Percentiles rank a stretch among this genome's conserved stretches.
phyloP scores from a whole-genome alignment of 2,329 filamentous ascomycete species.

The Trichoderma aggressivum region DNA sequence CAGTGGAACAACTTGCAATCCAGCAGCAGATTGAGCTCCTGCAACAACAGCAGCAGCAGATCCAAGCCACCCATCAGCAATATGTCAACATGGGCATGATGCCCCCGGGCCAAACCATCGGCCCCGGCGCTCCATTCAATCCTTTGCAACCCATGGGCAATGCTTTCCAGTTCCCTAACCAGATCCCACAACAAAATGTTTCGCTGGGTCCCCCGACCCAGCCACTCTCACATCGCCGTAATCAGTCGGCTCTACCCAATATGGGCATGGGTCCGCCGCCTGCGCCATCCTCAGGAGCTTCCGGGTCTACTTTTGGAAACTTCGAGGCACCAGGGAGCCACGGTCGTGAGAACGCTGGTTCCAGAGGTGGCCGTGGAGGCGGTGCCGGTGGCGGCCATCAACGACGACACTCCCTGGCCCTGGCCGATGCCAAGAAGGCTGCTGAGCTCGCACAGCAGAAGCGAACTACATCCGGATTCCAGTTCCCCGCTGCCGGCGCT shows the following conservation, averaged over 20 bases:
- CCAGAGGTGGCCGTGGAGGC: slow-evolving; percentile 66
- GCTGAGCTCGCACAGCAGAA: slow-evolving; percentile 97
- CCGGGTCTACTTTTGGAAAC: slow-evolving; percentile 74
- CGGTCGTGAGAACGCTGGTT: slow-evolving; percentile 40
- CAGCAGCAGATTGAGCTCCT: slow-evolving; percentile 97
- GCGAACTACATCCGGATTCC: slow-evolving; percentile 87
- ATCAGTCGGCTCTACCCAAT: slow-evolving; percentile 93
- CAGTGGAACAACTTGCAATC: slow-evolving; percentile 96
- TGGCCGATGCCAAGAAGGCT: slow-evolving; percentile 96
- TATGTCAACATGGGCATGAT: slow-evolving; percentile 98
- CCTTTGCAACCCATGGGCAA: slow-evolving; percentile 78
- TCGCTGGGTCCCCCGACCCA: slow-evolving; percentile 74
- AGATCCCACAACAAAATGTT: slow-evolving; percentile 69
- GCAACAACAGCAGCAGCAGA: slow-evolving; percentile 97
- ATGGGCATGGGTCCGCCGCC: slow-evolving; percentile 86
- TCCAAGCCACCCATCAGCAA: slow-evolving; percentile 93
- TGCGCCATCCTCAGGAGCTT: slow-evolving; percentile 86
- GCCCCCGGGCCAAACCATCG: slow-evolving; percentile 73
- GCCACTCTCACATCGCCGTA: slow-evolving; percentile 86
- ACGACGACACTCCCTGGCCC: slow-evolving; percentile 87
- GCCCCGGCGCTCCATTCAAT: slow-evolving; percentile 68
- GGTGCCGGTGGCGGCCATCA: slow-evolving; percentile 76
- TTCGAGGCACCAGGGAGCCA: slow-evolving; percentile 58
- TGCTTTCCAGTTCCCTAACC: slow-evolving; percentile 84
- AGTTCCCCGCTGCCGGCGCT: slow-evolving; percentile 79